Evolutionary conservation across 805 yeast genomes (phyloP).

Genomic region (Hanseniaspora valbyensis): DNA sequence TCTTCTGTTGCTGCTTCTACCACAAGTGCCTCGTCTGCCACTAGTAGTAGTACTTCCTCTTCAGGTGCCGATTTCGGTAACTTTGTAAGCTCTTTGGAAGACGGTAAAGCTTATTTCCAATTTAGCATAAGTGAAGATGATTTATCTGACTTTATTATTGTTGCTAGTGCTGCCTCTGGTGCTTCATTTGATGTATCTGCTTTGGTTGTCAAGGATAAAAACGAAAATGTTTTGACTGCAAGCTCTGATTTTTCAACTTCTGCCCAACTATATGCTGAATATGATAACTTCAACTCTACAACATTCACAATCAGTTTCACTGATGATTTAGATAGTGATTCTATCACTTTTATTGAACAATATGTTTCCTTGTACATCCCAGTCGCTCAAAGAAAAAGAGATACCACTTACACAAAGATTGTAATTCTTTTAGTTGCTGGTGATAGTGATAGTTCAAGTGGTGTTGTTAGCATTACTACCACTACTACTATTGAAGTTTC

Average conservation of each 20-base stretch:
- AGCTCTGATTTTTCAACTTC: slow-evolving; percentile 14
- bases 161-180: neutral
- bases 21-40: slow-evolving; percentile 1
- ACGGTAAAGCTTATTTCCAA: slow-evolving; percentile 4
- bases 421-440: neutral
- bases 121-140: neutral
- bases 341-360: neutral
- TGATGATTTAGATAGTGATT: neutral
- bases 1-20: slow-evolving; percentile 1
- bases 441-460: neutral
- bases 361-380: slow-evolving; percentile 2
- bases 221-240: slow-evolving; percentile 5
- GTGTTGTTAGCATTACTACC: neutral
- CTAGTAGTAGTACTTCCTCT: slow-evolving; percentile 7
- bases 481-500: neutral
- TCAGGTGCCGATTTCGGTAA: neutral
- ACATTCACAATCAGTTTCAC: neutral
- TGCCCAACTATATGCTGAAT: neutral
- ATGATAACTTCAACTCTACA: neutral
- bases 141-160: neutral
- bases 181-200: slow-evolving; percentile 1
- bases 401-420: slow-evolving; percentile 18
- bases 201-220: neutral
- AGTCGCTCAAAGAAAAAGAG: neutral
- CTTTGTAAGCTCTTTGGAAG: neutral